phyloP scores from a whole-genome alignment of 352 stramenopile genomes.

The Globisporangium irregulare region DNA sequence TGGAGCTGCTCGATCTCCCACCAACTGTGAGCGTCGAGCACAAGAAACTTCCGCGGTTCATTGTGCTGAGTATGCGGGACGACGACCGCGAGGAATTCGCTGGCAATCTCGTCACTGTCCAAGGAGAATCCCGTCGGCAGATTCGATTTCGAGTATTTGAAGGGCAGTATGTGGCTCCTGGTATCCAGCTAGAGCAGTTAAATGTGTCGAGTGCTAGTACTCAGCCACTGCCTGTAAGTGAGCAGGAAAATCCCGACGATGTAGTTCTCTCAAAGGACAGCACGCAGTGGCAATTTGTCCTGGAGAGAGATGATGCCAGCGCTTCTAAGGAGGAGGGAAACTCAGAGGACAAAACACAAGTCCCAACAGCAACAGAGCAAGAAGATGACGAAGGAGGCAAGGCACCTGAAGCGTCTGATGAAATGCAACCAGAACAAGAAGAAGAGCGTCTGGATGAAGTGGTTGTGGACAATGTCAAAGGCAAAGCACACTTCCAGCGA shows the following conservation, averaged over 20 bases:
- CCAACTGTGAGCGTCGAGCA: conserved; percentile 13
- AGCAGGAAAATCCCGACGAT: background rate
- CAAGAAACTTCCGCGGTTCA: conserved; percentile 22
- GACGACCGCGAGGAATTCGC: background rate
- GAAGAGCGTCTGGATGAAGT: conserved; percentile 24
- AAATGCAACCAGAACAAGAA: background rate
- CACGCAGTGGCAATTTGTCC: conserved; percentile 28
- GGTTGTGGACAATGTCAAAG: conserved; percentile 17
- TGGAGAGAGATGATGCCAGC: background rate
- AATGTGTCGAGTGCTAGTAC: background rate
- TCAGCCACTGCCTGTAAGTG: background rate
- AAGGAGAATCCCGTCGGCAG: conserved; percentile 32
- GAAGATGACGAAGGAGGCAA: background rate
- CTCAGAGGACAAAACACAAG: background rate
- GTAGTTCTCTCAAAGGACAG: background rate
- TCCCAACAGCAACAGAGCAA: background rate
- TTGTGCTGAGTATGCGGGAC: conserved; percentile 14
- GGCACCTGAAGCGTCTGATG: background rate
- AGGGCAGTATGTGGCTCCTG: conserved; percentile 13
- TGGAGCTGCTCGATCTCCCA: conserved; percentile 15
- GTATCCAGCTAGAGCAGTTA: background rate
- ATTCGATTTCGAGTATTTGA: conserved; percentile 43
- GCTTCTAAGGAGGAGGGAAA: background rate
- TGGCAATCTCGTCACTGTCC: conserved; percentile 11
- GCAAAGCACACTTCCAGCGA: conserved; percentile 26